phyloP scores from a whole-genome alignment of 1,284 basidiomycete genomes.

The Cryptococcus sp. region DNA sequence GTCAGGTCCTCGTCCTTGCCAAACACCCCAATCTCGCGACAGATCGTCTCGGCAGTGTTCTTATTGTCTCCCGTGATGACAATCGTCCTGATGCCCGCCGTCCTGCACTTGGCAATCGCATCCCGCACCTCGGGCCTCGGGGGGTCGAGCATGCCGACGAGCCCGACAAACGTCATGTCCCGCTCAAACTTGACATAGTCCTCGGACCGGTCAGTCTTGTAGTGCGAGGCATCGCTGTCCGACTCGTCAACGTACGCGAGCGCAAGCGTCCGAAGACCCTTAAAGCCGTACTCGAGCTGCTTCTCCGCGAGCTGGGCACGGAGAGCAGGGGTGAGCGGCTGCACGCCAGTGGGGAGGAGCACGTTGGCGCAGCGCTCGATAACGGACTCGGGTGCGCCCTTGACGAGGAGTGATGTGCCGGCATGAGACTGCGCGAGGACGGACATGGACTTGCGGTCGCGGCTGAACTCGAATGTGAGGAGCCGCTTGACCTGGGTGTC shows the following conservation, averaged over 20 bases:
- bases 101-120: slow-evolving; percentile 84
- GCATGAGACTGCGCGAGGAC: slow-evolving; percentile 72
- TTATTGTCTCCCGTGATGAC: slow-evolving; percentile 99
- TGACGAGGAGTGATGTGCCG: slow-evolving; percentile 69
- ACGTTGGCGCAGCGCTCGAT: slow-evolving; percentile 79
- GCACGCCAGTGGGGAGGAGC: slow-evolving; percentile 62
- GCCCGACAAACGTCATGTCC: slow-evolving; percentile 85
- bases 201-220: slow-evolving; percentile 68
- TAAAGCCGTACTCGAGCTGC: slow-evolving; percentile 68
- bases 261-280: slow-evolving; percentile 86
- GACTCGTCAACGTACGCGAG: slow-evolving; percentile 79
- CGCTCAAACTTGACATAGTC: slow-evolving; percentile 89
- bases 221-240: slow-evolving; percentile 73
- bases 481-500: slow-evolving; percentile 71
- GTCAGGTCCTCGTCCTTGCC: slow-evolving; percentile 72
- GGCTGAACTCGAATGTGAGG: slow-evolving; percentile 93
- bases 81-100: slow-evolving; percentile 92
- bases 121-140: slow-evolving; percentile 87
- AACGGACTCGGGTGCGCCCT: slow-evolving; percentile 94
- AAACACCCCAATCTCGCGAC: slow-evolving; percentile 92
- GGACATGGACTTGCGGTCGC: slow-evolving; percentile 99
- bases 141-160: slow-evolving; percentile 97
- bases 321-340: slow-evolving; percentile 62
- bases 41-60: slow-evolving; percentile 95
- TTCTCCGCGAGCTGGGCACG: slow-evolving; percentile 60